phyloP scores from a whole-genome alignment of 805 yeast genomes.

The Suhomyces faveliae region DNA sequence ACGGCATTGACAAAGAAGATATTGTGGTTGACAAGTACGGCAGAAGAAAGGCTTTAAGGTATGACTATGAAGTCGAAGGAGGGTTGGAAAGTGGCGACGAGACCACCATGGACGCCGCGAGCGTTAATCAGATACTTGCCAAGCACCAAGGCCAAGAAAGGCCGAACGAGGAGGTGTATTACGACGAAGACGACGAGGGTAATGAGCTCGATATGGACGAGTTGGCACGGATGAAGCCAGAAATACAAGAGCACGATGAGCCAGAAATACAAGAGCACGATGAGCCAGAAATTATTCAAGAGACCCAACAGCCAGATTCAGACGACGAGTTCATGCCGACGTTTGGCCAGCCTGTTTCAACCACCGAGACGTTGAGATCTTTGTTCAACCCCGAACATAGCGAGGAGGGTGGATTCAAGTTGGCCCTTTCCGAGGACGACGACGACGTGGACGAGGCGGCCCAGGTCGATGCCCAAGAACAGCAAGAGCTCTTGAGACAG shows the following conservation, averaged over 20 bases:
- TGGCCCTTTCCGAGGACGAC: slow-evolving; percentile 43
- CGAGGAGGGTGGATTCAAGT: slow-evolving; percentile 26
- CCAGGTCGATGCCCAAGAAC: slow-evolving; percentile 20
- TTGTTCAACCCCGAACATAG: slow-evolving; percentile 46
- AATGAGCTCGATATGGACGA: slow-evolving; percentile 37
- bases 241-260: slow-evolving; percentile 23
- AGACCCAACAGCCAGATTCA: background rate
- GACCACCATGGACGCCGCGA: slow-evolving; percentile 3
- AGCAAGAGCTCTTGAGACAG: slow-evolving; percentile 28
- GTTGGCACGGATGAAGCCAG: slow-evolving; percentile 17
- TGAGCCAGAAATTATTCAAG: slow-evolving; percentile 20
- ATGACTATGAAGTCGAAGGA: slow-evolving; percentile 37
- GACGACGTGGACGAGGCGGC: slow-evolving; percentile 44
- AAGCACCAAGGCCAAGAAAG: slow-evolving; percentile 13
- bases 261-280: slow-evolving; percentile 25
- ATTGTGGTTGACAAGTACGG: slow-evolving; percentile 39
- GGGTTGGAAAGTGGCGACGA: slow-evolving; percentile 8
- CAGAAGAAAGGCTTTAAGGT: slow-evolving; percentile 28
- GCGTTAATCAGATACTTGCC: slow-evolving; percentile 14
- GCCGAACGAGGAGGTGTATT: slow-evolving; percentile 31
- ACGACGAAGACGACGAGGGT: slow-evolving; percentile 41
- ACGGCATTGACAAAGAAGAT: slow-evolving; percentile 32
- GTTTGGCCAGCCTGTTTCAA: slow-evolving; percentile 44
- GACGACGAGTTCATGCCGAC: slow-evolving; percentile 55
- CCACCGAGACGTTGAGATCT: slow-evolving; percentile 61